Evolutionary conservation across 1,139 yeast species (phyloP).

Genomic region (Candida dubliniensis): DNA sequence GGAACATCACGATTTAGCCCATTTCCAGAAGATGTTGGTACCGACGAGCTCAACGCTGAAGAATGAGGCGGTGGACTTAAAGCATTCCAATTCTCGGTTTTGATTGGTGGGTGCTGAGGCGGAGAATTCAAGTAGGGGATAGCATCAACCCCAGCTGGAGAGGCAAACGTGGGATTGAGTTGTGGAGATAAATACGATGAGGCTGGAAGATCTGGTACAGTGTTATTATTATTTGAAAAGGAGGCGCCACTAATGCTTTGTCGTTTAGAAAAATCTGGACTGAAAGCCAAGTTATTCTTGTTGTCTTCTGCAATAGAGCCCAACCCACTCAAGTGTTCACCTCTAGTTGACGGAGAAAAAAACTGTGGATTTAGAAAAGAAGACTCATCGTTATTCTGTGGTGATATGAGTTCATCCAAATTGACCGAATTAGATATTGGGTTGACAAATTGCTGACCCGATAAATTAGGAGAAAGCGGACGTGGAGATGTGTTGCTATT

Average conservation of each 20-base stretch:
- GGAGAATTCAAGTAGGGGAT: constrained; percentile 38
- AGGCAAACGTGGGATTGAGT: constrained; percentile 23
- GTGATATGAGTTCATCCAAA: constrained; percentile 40
- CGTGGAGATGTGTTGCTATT: constrained; percentile 11
- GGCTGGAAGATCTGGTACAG: constrained; percentile 18
- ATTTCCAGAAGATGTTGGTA: constrained; percentile 8
- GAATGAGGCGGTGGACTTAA: constrained; percentile 28
- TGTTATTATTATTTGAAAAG: constrained; percentile 7
- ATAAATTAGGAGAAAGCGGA: constrained; percentile 14
- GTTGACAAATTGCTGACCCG: constrained; percentile 15
- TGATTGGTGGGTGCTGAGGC: constrained; percentile 21
- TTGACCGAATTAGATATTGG: constrained; percentile 21
- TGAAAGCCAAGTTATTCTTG: constrained; percentile 18
- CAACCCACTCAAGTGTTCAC: constrained; percentile 26
- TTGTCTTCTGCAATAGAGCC: constrained; percentile 34
- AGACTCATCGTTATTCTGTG: constrained; percentile 21
- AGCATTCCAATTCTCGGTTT: constrained; percentile 17
- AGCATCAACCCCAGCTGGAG: constrained; percentile 24
- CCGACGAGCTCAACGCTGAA: constrained; percentile 15
- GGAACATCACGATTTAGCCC: constrained; percentile 18
- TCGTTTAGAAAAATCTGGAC: constrained; percentile 34
- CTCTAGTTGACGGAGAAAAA: constrained; percentile 40
- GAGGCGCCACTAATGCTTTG: constrained; percentile 28
- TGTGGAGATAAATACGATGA: constrained; percentile 31
- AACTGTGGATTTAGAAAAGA: constrained; percentile 40